These are phyloP conservation scores for Selaginella moellendorffii DNA, from an alignment of 75 land plant species.

Conservation along the genomic window DNA sequence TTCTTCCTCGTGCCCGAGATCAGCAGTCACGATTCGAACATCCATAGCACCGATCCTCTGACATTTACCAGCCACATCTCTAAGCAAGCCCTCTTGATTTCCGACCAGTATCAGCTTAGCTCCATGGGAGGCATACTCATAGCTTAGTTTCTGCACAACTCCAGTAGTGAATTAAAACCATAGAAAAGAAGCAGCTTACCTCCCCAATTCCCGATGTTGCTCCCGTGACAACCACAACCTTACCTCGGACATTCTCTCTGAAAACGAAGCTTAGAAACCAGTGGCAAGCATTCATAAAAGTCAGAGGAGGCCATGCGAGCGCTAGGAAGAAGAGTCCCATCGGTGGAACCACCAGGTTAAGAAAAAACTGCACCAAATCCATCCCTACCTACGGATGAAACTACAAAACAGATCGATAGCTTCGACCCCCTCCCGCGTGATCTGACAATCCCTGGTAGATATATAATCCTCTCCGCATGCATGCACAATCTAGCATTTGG, in stretches of 20 bases:
- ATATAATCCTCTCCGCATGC: too few species aligned
- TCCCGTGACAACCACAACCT: conserved; percentile 79
- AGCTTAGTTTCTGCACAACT: conserved; percentile 55
- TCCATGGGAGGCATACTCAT: conserved; percentile 63
- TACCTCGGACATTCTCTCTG: conserved; percentile 45
- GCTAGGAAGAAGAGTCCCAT: conserved; percentile 46
- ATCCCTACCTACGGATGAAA: too few species aligned
- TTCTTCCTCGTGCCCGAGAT: conserved; percentile 76
- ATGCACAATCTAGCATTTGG: neutral
- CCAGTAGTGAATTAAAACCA: neutral
- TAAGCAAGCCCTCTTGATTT: conserved; percentile 43
- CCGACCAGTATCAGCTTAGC: conserved; percentile 70
- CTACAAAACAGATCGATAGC: too few species aligned
- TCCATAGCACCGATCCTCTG: conserved; percentile 39
- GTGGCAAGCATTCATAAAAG: conserved; percentile 30
- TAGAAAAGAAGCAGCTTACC: conserved; percentile 25
- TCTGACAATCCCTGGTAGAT: too few species aligned
- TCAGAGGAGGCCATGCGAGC: conserved; percentile 59
- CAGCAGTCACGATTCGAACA: conserved; percentile 49
- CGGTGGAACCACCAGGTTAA: conserved; percentile 56
- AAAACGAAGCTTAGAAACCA: conserved; percentile 30
- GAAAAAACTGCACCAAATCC: conserved; percentile 42
- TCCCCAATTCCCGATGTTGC: conserved; percentile 92
- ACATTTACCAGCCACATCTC: conserved; percentile 47
- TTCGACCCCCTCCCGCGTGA: too few species aligned